Base-by-base conservation (phyloP, 2,329 filamentous ascomycete genomes). In the Colletotrichum noveboracense region DNA sequence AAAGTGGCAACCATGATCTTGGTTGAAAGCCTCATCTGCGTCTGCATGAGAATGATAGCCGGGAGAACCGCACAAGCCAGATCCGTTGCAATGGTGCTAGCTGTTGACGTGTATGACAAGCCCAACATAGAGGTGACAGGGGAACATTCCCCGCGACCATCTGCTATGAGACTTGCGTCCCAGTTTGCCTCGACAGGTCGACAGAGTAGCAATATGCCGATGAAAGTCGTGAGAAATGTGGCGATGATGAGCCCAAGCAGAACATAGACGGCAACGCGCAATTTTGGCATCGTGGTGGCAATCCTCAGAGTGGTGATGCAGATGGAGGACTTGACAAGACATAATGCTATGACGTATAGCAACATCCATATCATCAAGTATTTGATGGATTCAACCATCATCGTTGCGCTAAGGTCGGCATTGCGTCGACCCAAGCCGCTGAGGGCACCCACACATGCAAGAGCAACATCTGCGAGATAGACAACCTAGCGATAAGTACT, bases 301-400 rank as follows among this genome's bases (percentile, higher is more conserved):
- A 71, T 86, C 3, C 85, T 79, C n/a, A 84, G 80, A 0, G 84
- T 82, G 28, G 80, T 82, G 21, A 82, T 79, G 61, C 85, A 85
- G 79, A 80, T 82, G 16, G 84, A 85, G 24, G 83, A 82, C 60
- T 81, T 81, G 76, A 81, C 75, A 10, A 78, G 62, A n/a, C 78
- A 76, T 13, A 81, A 21, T 2, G 73, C 75, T 16, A 56, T 48
- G 18, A 81, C 78, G 58, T 81, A 81, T 6, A 79, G 74, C 48
- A 81, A 58, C 71, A 81, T 80, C 79, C 80, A 81, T 16, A 81
- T 74, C 66, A 79, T 80, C 26, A 80, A 70, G 34, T 77, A 79
- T 71, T 80, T 80, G 58, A 76, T 75, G 58, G 79, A 71, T 32
- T 70, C 71, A n/a, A 64, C 58, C 38, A 43, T 64, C 71, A 70